Percentiles rank a stretch among this genome's conserved stretches.
phyloP scores from a whole-genome alignment of 2,329 filamentous ascomycete genomes.

The Fonsecaea erecta region DNA sequence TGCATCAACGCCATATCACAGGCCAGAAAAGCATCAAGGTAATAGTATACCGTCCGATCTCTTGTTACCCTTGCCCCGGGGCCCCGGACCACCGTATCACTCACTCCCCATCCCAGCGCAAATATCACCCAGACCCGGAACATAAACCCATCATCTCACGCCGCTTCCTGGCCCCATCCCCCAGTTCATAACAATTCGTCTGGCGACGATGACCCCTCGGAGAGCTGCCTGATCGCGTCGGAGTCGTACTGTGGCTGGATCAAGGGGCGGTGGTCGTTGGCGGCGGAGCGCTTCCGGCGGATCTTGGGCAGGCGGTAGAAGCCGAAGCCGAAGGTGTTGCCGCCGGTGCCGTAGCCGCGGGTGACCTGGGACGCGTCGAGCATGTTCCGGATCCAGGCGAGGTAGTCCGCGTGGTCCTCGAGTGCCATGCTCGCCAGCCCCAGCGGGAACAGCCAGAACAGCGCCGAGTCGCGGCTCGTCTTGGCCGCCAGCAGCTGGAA shows the following conservation, averaged over 20 bases:
- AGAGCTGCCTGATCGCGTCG: constrained; percentile 10
- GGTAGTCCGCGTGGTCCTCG: constrained; percentile 23
- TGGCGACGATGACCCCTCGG: constrained; percentile 15
- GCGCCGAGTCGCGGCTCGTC: constrained; percentile 17
- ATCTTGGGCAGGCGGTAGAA: constrained; percentile 27
- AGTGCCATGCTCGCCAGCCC: constrained; percentile 26
- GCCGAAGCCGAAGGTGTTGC: constrained; percentile 24
- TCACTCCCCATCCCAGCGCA: not conserved
- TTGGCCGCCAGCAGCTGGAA: constrained; percentile 24
- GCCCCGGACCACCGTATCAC: not conserved
- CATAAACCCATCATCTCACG: not conserved
- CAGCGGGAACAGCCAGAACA: constrained; percentile 31
- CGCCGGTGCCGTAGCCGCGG: constrained; percentile 23
- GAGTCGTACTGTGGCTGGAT: constrained; percentile 20
- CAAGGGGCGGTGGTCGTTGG: constrained; percentile 3
- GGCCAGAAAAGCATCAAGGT: not conserved
- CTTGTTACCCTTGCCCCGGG: too few species aligned
- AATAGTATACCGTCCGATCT: not conserved
- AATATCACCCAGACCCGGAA: not conserved
- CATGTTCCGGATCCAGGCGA: constrained; percentile 28
- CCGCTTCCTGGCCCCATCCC: too few species aligned
- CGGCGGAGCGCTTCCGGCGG: constrained; percentile 13
- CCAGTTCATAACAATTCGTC: not conserved
- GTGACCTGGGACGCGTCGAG: constrained; percentile 26
- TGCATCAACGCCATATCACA: not conserved